Conservation (phyloP, 2,329 filamentous ascomycete species). For the Magnaporthales sp. region DNA sequence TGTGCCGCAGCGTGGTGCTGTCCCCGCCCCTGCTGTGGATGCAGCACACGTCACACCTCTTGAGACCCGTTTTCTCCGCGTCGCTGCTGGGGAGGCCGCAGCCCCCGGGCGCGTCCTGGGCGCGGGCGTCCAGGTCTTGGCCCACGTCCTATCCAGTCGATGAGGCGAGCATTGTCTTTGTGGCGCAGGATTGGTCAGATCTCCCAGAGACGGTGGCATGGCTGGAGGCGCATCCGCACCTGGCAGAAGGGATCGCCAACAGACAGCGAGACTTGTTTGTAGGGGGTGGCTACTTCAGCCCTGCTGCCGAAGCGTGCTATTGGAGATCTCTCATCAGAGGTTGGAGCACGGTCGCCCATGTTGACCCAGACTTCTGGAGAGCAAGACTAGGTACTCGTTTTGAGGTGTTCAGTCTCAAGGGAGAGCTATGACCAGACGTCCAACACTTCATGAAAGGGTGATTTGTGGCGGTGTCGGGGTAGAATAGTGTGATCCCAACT, state of each 20-base stretch:
- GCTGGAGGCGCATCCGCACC: conserved; percentile 31
- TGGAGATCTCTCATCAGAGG: conserved; percentile 40
- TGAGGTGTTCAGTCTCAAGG: conserved; percentile 28
- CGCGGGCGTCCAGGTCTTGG: conserved; percentile 25
- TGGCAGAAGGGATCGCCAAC: conserved; percentile 36
- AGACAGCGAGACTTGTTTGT: conserved; percentile 35
- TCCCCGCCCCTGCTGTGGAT: conserved; percentile 38
- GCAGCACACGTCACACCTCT: conserved; percentile 40
- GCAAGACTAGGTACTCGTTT: conserved; percentile 25
- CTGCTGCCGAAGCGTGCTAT: conserved; percentile 44
- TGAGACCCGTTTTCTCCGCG: conserved; percentile 33
- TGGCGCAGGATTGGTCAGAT: conserved; percentile 41
- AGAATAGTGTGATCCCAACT: neutral
- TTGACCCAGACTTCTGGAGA: conserved; percentile 25
- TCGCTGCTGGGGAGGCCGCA: conserved; percentile 13
- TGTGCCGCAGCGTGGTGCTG: conserved; percentile 38
- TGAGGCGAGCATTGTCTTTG: conserved; percentile 41
- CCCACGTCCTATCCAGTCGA: conserved; percentile 20
- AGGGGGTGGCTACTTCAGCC: conserved; percentile 34
- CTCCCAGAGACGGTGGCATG: conserved; percentile 35
- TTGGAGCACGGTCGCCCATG: conserved; percentile 33
- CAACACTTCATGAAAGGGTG: neutral
- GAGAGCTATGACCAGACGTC: conserved; percentile 8
- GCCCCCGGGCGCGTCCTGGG: neutral
- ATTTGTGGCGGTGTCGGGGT: neutral